Evolutionary conservation across 176 grass and related monocot species (phyloP).

Genomic region (Echinochloa phyllopogon): DNA sequence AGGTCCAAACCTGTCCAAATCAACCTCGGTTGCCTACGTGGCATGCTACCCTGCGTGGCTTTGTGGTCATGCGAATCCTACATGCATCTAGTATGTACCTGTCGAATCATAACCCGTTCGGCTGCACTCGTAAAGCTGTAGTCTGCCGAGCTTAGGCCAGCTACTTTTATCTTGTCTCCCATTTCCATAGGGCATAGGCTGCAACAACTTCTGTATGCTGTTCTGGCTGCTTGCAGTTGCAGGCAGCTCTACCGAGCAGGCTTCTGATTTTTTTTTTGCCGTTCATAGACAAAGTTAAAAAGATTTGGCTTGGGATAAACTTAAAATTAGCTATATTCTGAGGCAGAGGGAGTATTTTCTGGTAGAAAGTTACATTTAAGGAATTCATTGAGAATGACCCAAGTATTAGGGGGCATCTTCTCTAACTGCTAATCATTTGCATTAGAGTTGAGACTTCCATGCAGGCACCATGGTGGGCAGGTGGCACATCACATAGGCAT

Average conservation of each 20-base stretch:
- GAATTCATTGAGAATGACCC: neutral
- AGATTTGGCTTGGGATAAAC: too few species aligned
- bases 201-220: too few species aligned
- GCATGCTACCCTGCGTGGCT: neutral
- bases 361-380: neutral
- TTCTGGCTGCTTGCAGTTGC: too few species aligned
- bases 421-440: neutral
- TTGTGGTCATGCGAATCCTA: neutral
- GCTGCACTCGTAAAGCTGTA: too few species aligned
- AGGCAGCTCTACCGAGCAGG: too few species aligned
- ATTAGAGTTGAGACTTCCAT: neutral
- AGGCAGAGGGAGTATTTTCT: too few species aligned
- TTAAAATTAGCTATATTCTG: too few species aligned
- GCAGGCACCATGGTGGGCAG: neutral
- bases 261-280: too few species aligned
- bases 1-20: neutral
- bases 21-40: neutral
- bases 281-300: too few species aligned
- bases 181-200: too few species aligned
- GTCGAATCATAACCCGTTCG: neutral
- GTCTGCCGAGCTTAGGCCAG: too few species aligned
- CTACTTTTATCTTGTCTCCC: too few species aligned
- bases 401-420: neutral
- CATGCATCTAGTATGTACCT: conserved; percentile 1
- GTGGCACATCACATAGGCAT: neutral